Percentiles rank a stretch among this genome's conserved stretches.
phyloP scores from a whole-genome alignment of 139 green algal species.

The Asterochloris erici region DNA sequence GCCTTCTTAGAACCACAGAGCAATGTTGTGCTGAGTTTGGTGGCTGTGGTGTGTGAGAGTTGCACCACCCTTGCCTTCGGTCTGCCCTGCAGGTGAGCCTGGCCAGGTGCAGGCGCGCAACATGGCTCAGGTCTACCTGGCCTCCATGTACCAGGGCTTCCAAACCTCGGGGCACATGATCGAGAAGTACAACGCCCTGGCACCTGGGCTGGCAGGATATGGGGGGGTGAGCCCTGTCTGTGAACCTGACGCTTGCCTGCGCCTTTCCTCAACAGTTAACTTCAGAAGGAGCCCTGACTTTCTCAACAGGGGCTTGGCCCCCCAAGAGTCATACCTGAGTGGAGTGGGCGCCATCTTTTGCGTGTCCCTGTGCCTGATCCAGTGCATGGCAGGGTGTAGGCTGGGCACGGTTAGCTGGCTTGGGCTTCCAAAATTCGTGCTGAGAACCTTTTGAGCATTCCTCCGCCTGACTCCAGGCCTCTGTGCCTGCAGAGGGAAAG shows the following conservation, averaged over 20 bases:
- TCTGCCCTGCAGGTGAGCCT: constrained; percentile 10
- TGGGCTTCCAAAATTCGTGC: too few relatives aligned
- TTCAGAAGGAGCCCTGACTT: background rate
- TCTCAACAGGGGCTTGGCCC: background rate
- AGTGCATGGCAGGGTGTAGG: too few relatives aligned
- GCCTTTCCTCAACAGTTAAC: too few relatives aligned
- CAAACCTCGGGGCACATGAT: constrained; percentile 31
- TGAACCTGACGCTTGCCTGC: too few relatives aligned
- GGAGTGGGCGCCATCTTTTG: too few relatives aligned
- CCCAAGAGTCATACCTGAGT: background rate
- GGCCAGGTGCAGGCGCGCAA: constrained; percentile 31
- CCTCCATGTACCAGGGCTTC: constrained; percentile 25
- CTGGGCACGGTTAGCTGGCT: too few relatives aligned
- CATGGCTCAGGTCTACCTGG: constrained; percentile 52
- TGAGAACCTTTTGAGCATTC: too few relatives aligned
- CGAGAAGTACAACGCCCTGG: constrained; percentile 71
- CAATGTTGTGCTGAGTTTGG: too few relatives aligned
- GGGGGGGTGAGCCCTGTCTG: constrained; percentile 39
- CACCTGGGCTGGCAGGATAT: constrained; percentile 20
- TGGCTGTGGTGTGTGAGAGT: too few relatives aligned
- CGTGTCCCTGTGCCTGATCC: too few relatives aligned
- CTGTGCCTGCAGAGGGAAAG: background rate
- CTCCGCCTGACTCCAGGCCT: background rate
- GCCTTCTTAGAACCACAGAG: too few relatives aligned
- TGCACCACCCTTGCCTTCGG: too few relatives aligned